Evolutionary conservation across 495 filamentous ascomycete genomes (phyloP).

Genomic region (Margaritispora aquatica): DNA sequence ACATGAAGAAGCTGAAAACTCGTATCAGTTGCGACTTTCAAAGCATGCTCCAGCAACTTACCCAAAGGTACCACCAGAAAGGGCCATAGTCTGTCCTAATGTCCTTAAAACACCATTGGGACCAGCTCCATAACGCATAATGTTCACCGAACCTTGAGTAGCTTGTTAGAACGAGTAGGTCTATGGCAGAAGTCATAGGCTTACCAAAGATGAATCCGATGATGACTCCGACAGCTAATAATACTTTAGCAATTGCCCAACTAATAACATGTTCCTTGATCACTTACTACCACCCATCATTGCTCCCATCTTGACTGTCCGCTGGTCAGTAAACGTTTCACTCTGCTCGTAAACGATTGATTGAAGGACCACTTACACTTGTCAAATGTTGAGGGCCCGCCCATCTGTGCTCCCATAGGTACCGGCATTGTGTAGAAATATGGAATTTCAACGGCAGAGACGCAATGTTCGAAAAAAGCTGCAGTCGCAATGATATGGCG

Average conservation of each 20-base stretch:
- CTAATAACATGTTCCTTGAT: not conserved
- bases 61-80: constrained; percentile 97
- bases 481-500: not conserved
- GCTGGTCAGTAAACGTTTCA: constrained; percentile 26
- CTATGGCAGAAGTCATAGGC: constrained; percentile 4
- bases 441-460: not conserved
- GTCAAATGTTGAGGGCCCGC: constrained; percentile 79
- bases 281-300: constrained; percentile 97
- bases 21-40: constrained; percentile 4
- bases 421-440: constrained; percentile 55
- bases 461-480: not conserved
- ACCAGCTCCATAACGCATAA: constrained; percentile 88
- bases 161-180: constrained; percentile 10
- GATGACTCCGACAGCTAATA: constrained; percentile 80
- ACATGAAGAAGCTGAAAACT: constrained; percentile 89
- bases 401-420: constrained; percentile 47
- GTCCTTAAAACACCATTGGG: constrained; percentile 90
- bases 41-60: constrained; percentile 35
- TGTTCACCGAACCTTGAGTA: constrained; percentile 78
- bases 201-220: constrained; percentile 97
- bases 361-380: constrained; percentile 65
- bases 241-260: not conserved
- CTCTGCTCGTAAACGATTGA: constrained; percentile 2
- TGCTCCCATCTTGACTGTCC: constrained; percentile 89
- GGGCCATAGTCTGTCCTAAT: constrained; percentile 93